A percentile compares a stretch with the other conserved stretches of the same genome.
Evolutionary conservation across 2,329 filamentous ascomycete genomes (phyloP).

Genomic region (Proliferodiscus dingleyae): DNA sequence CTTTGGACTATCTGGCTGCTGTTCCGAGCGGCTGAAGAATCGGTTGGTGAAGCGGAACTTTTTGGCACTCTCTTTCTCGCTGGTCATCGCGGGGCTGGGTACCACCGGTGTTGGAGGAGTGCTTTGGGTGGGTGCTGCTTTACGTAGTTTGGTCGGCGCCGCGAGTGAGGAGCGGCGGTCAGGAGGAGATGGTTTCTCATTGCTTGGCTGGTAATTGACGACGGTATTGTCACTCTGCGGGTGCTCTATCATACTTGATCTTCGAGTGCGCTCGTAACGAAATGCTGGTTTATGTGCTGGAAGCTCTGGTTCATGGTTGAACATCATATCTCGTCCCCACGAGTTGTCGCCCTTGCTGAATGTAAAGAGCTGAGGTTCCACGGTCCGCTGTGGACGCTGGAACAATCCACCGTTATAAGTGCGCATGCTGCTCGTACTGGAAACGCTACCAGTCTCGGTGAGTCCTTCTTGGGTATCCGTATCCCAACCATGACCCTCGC

Average conservation of each 20-base stretch:
- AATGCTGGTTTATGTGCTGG: conserved; percentile 13
- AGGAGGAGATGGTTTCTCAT: conserved; percentile 12
- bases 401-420: conserved; percentile 17
- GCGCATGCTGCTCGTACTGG: conserved; percentile 18
- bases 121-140: conserved; percentile 4
- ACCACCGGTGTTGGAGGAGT: background rate
- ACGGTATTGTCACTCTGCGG: conserved; percentile 21
- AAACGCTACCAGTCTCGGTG: conserved; percentile 25
- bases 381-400: conserved; percentile 12
- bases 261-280: conserved; percentile 17
- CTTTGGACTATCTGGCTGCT: conserved; percentile 2
- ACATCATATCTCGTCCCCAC: conserved; percentile 28
- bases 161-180: conserved; percentile 28
- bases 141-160: conserved; percentile 21
- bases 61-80: background rate
- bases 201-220: background rate
- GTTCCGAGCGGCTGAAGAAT: background rate
- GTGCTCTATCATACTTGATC: conserved; percentile 16
- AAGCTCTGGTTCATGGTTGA: conserved; percentile 16
- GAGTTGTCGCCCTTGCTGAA: conserved; percentile 7
- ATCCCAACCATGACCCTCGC: conserved; percentile 34
- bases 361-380: conserved; percentile 13
- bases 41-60: background rate
- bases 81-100: background rate
- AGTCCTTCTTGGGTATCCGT: conserved; percentile 27